These are phyloP conservation scores for Agaricus blazei DNA, from an alignment of 768 basidiomycete species.

Conservation along the genomic window DNA sequence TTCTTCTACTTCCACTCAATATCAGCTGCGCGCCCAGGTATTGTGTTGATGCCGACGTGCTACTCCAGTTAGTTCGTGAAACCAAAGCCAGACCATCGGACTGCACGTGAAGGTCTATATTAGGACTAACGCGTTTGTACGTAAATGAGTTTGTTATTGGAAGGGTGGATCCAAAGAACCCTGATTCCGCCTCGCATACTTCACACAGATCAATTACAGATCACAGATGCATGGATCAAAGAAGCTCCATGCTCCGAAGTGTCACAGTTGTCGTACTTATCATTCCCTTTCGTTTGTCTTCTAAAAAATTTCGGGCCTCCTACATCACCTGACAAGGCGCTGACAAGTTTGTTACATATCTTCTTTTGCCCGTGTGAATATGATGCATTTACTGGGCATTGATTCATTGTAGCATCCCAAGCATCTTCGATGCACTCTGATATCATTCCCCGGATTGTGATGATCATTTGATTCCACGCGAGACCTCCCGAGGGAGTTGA, in stretches of 20 bases:
- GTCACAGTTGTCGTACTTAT: neutral
- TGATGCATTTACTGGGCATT: neutral
- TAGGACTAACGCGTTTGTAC: neutral
- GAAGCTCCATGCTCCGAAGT: conserved; percentile 8
- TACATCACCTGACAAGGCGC: neutral
- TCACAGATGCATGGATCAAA: conserved; percentile 10
- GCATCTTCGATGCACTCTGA: neutral
- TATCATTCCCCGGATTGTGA: neutral
- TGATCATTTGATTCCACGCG: conserved; percentile 11
- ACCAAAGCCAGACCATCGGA: neutral
- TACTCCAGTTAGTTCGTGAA: neutral
- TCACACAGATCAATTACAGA: neutral
- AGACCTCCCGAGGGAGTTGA: conserved; percentile 7
- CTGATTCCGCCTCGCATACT: conserved; percentile 8
- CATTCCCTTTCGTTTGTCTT: conserved; percentile 6
- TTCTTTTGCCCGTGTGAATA: neutral
- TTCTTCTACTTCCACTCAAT: neutral
- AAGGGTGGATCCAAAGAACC: conserved; percentile 7
- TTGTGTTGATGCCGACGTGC: conserved; percentile 10
- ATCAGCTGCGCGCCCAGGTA: neutral
- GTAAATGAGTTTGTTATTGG: conserved; percentile 1
- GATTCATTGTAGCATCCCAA: neutral
- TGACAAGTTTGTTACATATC: neutral
- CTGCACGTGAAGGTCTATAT: conserved; percentile 8
- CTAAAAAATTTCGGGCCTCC: conserved; percentile 2